phyloP scores from a whole-genome alignment of 306 rosid species.

The Coriaria nepalensis region DNA sequence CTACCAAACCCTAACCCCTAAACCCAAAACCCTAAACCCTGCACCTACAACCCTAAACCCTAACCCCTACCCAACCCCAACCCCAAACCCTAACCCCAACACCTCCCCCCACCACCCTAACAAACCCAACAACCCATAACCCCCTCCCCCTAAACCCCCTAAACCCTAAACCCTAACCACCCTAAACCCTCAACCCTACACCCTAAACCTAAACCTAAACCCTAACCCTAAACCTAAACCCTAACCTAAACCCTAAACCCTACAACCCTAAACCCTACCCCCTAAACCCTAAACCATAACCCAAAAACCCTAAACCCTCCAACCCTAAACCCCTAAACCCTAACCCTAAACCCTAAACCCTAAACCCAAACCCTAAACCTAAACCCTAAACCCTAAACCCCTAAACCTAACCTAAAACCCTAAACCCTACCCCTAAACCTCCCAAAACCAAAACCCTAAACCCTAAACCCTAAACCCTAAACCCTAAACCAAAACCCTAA shows the following conservation, averaged over 20 bases:
- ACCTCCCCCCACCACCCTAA: not conserved
- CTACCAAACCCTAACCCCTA: not conserved
- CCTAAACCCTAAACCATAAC: slow-evolving; percentile 7
- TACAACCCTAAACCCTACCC: slow-evolving; percentile 7
- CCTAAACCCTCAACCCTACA: not conserved
- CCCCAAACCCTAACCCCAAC: slow-evolving; percentile 2
- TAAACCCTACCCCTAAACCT: slow-evolving; percentile 4
- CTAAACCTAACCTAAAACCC: slow-evolving; percentile 2
- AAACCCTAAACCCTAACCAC: not conserved
- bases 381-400: slow-evolving; percentile 3
- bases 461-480: slow-evolving; percentile 2
- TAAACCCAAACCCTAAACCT: slow-evolving; percentile 7
- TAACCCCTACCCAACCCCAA: not conserved
- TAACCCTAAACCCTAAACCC: slow-evolving; percentile 11
- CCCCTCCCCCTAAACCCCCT: slow-evolving; percentile 4
- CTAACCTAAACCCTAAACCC: slow-evolving; percentile 5
- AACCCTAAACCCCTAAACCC: slow-evolving; percentile 12
- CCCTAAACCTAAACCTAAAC: slow-evolving; percentile 1
- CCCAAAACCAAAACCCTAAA: slow-evolving; percentile 7
- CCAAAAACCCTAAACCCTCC: slow-evolving; percentile 8
- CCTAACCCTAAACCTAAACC: slow-evolving; percentile 5
- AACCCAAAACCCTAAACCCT: not conserved
- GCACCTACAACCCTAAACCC: not conserved
- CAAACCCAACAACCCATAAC: not conserved
- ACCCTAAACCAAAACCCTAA: slow-evolving; percentile 5